These are phyloP conservation scores for Orychophragmus violaceus DNA, from an alignment of 345 rosid genomes.

Conservation along the genomic window DNA sequence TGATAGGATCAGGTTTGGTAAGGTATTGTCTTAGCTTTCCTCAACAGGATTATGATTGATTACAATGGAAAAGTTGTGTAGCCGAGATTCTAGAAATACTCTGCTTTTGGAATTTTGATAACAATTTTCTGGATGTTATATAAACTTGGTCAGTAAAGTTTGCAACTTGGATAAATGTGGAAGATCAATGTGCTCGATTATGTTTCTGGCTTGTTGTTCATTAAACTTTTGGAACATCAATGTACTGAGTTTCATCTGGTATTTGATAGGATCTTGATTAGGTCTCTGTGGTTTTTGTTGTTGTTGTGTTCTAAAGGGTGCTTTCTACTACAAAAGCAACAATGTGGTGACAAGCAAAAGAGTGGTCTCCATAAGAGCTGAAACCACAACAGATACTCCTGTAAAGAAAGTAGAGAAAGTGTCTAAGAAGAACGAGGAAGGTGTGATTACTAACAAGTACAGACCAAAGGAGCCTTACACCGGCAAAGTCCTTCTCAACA, in stretches of 20 bases:
- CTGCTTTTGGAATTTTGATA: not conserved
- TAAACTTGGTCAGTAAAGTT: not conserved
- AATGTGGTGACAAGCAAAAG: slow-evolving; percentile 47
- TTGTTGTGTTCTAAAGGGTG: slow-evolving; percentile 25
- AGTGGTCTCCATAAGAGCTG: slow-evolving; percentile 57
- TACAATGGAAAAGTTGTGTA: not conserved
- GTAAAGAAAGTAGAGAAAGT: slow-evolving; percentile 51
- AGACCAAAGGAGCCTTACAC: slow-evolving; percentile 79
- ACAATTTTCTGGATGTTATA: not conserved
- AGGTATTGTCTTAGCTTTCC: slow-evolving; percentile 34
- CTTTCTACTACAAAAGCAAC: slow-evolving; percentile 30
- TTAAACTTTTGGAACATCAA: slow-evolving; percentile 1
- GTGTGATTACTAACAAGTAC: slow-evolving; percentile 75
- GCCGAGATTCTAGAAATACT: not conserved
- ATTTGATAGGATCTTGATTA: not conserved
- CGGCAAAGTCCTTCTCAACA: slow-evolving; percentile 80
- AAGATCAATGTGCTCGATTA: not conserved
- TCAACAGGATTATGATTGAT: not conserved
- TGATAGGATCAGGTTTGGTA: slow-evolving; percentile 63
- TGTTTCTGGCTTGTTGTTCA: not conserved
- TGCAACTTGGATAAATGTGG: not conserved
- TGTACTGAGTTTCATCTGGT: not conserved
- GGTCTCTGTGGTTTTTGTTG: not conserved
- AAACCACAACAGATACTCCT: slow-evolving; percentile 76
- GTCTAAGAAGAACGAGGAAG: slow-evolving; percentile 85